A percentile compares a stretch with the other conserved stretches of the same genome.
These are phyloP conservation scores for Usnea hakonensis DNA, from an alignment of 495 filamentous ascomycete genomes.

Conservation along the genomic window DNA sequence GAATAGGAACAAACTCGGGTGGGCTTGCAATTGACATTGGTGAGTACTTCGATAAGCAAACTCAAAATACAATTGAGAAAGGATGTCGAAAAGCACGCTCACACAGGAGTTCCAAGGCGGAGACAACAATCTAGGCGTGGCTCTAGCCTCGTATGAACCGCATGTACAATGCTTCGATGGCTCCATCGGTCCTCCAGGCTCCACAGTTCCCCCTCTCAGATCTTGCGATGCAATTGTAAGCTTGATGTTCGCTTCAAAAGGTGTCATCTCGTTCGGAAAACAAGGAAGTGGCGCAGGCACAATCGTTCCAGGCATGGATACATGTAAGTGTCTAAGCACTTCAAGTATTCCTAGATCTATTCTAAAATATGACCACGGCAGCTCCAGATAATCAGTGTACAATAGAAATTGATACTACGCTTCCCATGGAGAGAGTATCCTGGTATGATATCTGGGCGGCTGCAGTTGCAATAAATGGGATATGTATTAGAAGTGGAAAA, in stretches of 20 bases:
- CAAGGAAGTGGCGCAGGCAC: not conserved
- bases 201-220: not conserved
- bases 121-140: not conserved
- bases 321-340: not conserved
- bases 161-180: slow-evolving; percentile 1
- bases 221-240: not conserved
- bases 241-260: not conserved
- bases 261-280: not conserved
- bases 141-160: not conserved
- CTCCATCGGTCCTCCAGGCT: not conserved
- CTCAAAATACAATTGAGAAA: too few relatives aligned
- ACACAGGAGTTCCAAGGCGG: not conserved
- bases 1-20: not conserved
- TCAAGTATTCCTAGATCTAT: not conserved
- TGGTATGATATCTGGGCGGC: slow-evolving; percentile 15
- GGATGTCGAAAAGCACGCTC: not conserved
- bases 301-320: not conserved
- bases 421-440: not conserved
- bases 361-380: not conserved
- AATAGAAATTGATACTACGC: not conserved
- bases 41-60: not conserved
- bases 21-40: not conserved
- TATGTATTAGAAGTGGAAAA: slow-evolving; percentile 5
- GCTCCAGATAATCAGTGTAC: not conserved
- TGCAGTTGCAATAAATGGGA: slow-evolving; percentile 7